phyloP scores from a whole-genome alignment of 129 eudicot species.

The Flaveria sonorensis region DNA sequence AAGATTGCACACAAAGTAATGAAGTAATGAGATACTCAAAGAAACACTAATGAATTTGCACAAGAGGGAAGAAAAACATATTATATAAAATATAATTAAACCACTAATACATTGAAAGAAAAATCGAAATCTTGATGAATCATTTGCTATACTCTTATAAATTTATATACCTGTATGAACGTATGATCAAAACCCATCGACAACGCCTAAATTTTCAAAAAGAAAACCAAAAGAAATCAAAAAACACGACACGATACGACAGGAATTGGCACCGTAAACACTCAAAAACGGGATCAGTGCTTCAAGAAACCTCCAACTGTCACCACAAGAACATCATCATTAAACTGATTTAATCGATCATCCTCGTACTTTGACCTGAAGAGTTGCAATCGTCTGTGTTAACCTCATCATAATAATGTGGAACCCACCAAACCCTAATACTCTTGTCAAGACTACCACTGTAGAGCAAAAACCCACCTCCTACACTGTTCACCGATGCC shows the following conservation, averaged over 20 bases:
- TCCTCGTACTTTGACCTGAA: constrained; percentile 22
- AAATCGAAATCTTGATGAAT: constrained; percentile 20
- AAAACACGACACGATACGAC: not conserved
- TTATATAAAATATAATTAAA: not conserved
- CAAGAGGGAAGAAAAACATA: not conserved
- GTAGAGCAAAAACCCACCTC: constrained; percentile 85
- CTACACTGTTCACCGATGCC: constrained; percentile 54
- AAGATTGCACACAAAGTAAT: too few species aligned
- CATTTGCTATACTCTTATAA: constrained; percentile 16
- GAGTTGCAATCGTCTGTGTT: constrained; percentile 21
- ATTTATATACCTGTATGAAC: constrained; percentile 9
- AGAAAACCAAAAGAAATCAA: not conserved
- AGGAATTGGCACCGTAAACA: constrained; percentile 47
- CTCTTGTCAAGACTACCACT: constrained; percentile 90
- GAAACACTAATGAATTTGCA: not conserved
- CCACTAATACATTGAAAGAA: constrained; percentile 15
- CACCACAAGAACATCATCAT: not conserved
- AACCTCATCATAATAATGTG: constrained; percentile 40
- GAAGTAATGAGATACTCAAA: too few species aligned
- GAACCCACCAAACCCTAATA: constrained; percentile 96
- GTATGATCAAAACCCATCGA: constrained; percentile 19
- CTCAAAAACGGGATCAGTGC: constrained; percentile 53
- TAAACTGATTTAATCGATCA: constrained; percentile 22
- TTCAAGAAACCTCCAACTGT: constrained; percentile 21
- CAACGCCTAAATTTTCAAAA: not conserved